These are phyloP conservation scores for Fusarium scirpi DNA, from an alignment of 2,329 filamentous ascomycete genomes.

Conservation along the genomic window DNA sequence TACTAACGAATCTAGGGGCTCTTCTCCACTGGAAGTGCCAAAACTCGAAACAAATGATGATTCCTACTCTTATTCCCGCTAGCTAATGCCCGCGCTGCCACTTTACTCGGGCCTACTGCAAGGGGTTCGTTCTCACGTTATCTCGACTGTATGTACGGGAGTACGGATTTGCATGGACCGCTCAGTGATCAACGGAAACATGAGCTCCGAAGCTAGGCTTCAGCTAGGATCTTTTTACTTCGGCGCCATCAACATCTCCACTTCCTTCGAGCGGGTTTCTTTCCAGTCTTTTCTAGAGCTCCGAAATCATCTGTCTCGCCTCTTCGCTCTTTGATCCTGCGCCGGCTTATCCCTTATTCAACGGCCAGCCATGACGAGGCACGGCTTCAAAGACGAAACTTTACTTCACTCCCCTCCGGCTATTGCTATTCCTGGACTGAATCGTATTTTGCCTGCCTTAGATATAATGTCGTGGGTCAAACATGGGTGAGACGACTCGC, in stretches of 20 bases:
- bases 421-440: conserved; percentile 1
- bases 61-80: conserved; percentile 33
- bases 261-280: conserved; percentile 40
- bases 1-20: not conserved
- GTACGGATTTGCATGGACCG: not conserved
- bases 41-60: conserved; percentile 32
- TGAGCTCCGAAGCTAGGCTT: conserved; percentile 10
- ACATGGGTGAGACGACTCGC: conserved; percentile 18
- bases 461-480: conserved; percentile 23
- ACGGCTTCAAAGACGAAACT: conserved; percentile 6
- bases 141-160: not conserved
- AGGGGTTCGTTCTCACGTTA: not conserved
- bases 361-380: conserved; percentile 7
- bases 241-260: conserved; percentile 29
- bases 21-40: conserved; percentile 18
- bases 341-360: not conserved
- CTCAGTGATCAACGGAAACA: not conserved
- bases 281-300: conserved; percentile 41
- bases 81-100: conserved; percentile 14
- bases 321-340: conserved; percentile 12
- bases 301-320: conserved; percentile 33
- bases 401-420: not conserved
- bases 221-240: conserved; percentile 22
- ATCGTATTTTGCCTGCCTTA: not conserved
- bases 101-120: conserved; percentile 7